Conservation (phyloP, 352 stramenopile genomes). For the Peronosclerospora sorghi region DNA sequence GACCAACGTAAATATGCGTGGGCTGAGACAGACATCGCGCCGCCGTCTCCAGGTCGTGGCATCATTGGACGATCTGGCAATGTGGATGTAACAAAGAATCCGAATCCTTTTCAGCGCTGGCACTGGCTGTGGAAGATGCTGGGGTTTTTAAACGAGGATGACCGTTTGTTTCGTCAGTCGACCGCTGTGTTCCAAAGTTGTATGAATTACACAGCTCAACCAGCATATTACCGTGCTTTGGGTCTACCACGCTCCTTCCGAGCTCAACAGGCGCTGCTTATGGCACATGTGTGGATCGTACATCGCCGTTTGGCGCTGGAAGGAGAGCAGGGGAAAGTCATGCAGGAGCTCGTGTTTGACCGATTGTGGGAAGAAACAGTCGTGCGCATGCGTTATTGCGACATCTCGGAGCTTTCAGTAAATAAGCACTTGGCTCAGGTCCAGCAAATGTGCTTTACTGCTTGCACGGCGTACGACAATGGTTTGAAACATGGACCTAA, state of each 20-base stretch:
- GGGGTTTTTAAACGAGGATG: slow-evolving; percentile 83
- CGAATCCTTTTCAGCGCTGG: slow-evolving; percentile 57
- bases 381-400: slow-evolving; percentile 86
- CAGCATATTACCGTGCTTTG: slow-evolving; percentile 62
- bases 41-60: slow-evolving; percentile 59
- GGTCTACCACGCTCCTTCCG: slow-evolving; percentile 80
- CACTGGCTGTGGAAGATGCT: slow-evolving; percentile 75
- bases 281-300: slow-evolving; percentile 94
- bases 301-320: slow-evolving; percentile 87
- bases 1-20: slow-evolving; percentile 30
- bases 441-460: slow-evolving; percentile 92
- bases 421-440: slow-evolving; percentile 95
- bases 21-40: slow-evolving; percentile 70
- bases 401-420: slow-evolving; percentile 91
- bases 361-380: slow-evolving; percentile 93
- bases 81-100: slow-evolving; percentile 65
- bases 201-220: slow-evolving; percentile 66
- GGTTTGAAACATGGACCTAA: slow-evolving; percentile 50
- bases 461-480: slow-evolving; percentile 91
- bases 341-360: slow-evolving; percentile 95
- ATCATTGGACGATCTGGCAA: slow-evolving; percentile 65
- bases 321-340: slow-evolving; percentile 64
- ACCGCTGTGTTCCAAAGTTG: slow-evolving; percentile 74
- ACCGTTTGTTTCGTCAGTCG: slow-evolving; percentile 61
- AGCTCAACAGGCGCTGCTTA: slow-evolving; percentile 87